Evolutionary conservation across 305 asterid genomes (phyloP).

Genomic region (Stenogyne calaminthoides): DNA sequence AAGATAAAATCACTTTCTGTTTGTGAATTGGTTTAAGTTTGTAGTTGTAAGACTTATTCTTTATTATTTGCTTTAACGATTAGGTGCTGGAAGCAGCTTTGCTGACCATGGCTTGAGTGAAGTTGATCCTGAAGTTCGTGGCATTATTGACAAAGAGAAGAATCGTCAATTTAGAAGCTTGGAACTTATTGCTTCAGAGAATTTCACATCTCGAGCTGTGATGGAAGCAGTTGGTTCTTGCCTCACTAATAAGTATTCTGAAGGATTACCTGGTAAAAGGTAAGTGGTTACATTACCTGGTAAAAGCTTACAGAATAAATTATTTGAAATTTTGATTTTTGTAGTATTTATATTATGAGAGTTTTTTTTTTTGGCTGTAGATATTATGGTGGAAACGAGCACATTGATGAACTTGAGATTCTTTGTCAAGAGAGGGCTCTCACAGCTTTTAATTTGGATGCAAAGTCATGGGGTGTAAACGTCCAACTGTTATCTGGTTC

Average conservation of each 20-base stretch:
- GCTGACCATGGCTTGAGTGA: slow-evolving; percentile 60
- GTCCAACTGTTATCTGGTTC: slow-evolving; percentile 89
- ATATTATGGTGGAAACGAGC: slow-evolving; percentile 91
- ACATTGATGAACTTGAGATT: slow-evolving; percentile 84
- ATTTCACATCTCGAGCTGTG: slow-evolving; percentile 96
- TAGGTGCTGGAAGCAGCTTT: slow-evolving; percentile 64
- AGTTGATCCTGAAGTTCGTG: slow-evolving; percentile 77
- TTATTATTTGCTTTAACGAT: slow-evolving; percentile 25
- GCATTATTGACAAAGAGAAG: slow-evolving; percentile 82
- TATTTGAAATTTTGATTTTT: slow-evolving; percentile 10
- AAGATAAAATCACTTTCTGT: background rate
- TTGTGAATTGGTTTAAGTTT: slow-evolving; percentile 5
- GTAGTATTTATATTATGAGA: background rate
- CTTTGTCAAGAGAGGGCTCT: slow-evolving; percentile 96
- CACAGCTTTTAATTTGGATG: slow-evolving; percentile 81
- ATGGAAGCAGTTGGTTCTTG: slow-evolving; percentile 99
- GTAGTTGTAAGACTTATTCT: slow-evolving; percentile 5
- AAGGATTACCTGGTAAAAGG: slow-evolving; percentile 98
- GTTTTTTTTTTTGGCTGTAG: slow-evolving; percentile 36
- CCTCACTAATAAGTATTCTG: slow-evolving; percentile 94
- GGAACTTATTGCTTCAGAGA: slow-evolving; percentile 95
- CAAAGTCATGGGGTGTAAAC: slow-evolving; percentile 82
- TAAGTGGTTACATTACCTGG: slow-evolving; percentile 30
- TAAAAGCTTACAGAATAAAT: background rate
- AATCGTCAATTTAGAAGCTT: slow-evolving; percentile 89